phyloP scores from a whole-genome alignment of 2,329 filamentous ascomycete genomes.

The Acarospora socialis region DNA sequence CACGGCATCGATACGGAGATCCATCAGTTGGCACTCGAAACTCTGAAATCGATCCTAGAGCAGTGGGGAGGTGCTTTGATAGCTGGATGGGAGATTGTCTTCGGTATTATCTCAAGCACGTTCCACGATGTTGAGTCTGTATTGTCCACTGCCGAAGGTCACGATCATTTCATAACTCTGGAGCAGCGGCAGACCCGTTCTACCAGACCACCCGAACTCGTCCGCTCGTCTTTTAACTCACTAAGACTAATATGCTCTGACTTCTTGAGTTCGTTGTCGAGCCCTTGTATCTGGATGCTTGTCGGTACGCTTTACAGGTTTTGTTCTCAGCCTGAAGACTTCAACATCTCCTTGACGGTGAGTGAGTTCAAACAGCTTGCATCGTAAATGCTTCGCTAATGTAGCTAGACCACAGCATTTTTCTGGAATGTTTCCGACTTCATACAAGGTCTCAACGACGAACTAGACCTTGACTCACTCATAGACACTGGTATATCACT shows the following conservation, averaged over 20 bases:
- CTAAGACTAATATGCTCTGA: slow-evolving; percentile 90
- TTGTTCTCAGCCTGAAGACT: slow-evolving; percentile 74
- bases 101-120: slow-evolving; percentile 71
- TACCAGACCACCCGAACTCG: slow-evolving; percentile 55
- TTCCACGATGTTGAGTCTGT: slow-evolving; percentile 38
- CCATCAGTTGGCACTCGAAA: slow-evolving; percentile 65
- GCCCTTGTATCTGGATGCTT: slow-evolving; percentile 58
- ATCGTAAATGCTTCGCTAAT: slow-evolving; percentile 1
- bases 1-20: slow-evolving; percentile 59
- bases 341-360: slow-evolving; percentile 89
- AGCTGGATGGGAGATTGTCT: slow-evolving; percentile 72
- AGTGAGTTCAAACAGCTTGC: no score
- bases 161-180: background rate
- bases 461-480: slow-evolving; percentile 16
- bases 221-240: slow-evolving; percentile 76
- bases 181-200: slow-evolving; percentile 5
- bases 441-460: slow-evolving; percentile 40
- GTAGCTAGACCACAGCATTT: slow-evolving; percentile 67
- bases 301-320: slow-evolving; percentile 84
- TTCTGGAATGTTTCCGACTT: slow-evolving; percentile 95
- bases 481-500: slow-evolving; percentile 9
- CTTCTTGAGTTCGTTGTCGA: slow-evolving; percentile 62
- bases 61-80: slow-evolving; percentile 73
- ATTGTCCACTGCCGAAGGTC: background rate
- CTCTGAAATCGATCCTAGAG: slow-evolving; percentile 69